These are phyloP conservation scores for Pyrus betulifolia DNA, from an alignment of 306 rosid species.

Conservation along the genomic window DNA sequence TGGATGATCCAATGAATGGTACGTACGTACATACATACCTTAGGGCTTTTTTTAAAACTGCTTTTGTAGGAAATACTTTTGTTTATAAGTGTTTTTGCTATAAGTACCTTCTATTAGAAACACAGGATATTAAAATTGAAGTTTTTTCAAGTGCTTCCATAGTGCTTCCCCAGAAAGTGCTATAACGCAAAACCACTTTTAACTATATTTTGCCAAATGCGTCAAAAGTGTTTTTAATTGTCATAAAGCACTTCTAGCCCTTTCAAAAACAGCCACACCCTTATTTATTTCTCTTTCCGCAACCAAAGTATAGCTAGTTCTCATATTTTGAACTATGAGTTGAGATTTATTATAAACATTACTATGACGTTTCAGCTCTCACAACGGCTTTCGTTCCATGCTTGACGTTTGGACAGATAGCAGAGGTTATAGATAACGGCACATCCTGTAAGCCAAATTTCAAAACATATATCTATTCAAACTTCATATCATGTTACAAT, in stretches of 20 bases:
- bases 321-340: background rate
- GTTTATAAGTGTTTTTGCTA: no score
- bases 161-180: background rate
- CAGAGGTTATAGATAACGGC: conserved; percentile 24
- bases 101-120: no score
- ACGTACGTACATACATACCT: background rate
- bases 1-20: conserved; percentile 27
- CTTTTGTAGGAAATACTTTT: background rate
- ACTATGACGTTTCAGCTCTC: conserved; percentile 9
- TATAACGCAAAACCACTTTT: background rate
- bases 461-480: background rate
- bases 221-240: background rate
- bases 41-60: background rate
- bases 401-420: conserved; percentile 23
- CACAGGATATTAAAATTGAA: background rate
- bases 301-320: background rate
- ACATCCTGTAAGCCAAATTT: conserved; percentile 10
- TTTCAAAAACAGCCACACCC: background rate
- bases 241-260: background rate
- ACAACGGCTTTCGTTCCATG: conserved; percentile 18
- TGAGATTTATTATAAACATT: background rate
- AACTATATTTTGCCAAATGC: background rate
- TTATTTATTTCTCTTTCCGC: background rate
- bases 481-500: background rate
- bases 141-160: background rate